These are phyloP conservation scores for Cucumis cinereus DNA, from an alignment of 306 rosid genomes.

Conservation along the genomic window DNA sequence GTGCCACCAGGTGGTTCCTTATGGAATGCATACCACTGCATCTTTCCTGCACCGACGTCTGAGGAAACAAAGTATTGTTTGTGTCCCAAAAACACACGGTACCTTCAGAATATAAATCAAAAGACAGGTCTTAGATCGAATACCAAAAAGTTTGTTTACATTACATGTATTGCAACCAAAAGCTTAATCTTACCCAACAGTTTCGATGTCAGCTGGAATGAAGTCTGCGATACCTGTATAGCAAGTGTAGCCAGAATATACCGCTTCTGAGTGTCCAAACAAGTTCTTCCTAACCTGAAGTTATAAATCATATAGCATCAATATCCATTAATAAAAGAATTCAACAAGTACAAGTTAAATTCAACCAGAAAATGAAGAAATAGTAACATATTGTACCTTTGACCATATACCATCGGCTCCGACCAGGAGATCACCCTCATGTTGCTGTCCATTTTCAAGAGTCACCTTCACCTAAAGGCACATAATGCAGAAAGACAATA, in stretches of 20 bases:
- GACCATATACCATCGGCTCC: conserved; percentile 99
- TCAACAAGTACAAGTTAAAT: not conserved
- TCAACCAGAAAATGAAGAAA: not conserved
- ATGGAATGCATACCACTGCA: conserved; percentile 98
- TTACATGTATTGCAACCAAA: not conserved
- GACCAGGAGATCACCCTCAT: conserved; percentile 82
- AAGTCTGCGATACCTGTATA: conserved; percentile 94
- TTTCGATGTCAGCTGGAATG: conserved; percentile 80
- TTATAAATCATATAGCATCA: not conserved
- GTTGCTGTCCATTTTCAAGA: conserved; percentile 66
- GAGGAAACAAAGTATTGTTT: conserved; percentile 97
- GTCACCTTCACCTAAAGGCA: conserved; percentile 56
- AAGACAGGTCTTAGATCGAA: conserved; percentile 1
- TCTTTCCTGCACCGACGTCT: conserved; percentile 93
- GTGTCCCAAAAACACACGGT: conserved; percentile 97
- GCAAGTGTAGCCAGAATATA: conserved; percentile 87
- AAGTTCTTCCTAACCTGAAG: conserved; percentile 67
- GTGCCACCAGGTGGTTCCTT: conserved; percentile 71
- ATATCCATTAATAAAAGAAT: not conserved
- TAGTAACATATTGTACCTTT: conserved; percentile 36
- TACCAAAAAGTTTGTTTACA: not conserved
- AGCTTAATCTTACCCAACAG: conserved; percentile 64
- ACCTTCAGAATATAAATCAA: conserved; percentile 42
- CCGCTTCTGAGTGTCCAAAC: conserved; percentile 56
- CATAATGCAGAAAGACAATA: conserved; percentile 10